A percentile compares a stretch with the other conserved stretches of the same genome.
phyloP scores from a whole-genome alignment of 2,329 filamentous ascomycete species.

The Alternaria longipes region DNA sequence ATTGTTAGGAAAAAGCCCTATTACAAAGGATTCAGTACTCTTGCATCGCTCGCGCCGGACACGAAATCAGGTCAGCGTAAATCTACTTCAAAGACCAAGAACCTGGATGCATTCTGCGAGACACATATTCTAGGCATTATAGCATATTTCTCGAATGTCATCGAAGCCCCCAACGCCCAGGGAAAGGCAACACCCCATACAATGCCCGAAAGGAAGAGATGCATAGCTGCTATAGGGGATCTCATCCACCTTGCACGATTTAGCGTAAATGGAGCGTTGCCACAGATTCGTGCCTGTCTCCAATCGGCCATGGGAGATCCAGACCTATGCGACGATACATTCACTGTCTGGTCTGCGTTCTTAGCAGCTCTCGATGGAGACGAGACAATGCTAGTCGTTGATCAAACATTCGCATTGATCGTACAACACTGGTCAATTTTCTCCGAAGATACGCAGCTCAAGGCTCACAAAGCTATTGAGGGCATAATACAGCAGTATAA shows the following conservation, averaged over 20 bases:
- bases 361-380: slow-evolving; percentile 74
- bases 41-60: slow-evolving; percentile 57
- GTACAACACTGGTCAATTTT: slow-evolving; percentile 80
- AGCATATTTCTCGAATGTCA: slow-evolving; percentile 77
- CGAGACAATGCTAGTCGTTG: slow-evolving; percentile 80
- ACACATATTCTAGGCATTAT: slow-evolving; percentile 87
- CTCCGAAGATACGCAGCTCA: slow-evolving; percentile 66
- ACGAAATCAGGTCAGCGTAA: slow-evolving; percentile 58
- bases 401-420: slow-evolving; percentile 89
- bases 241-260: slow-evolving; percentile 80
- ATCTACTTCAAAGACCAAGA: slow-evolving; percentile 61
- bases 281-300: slow-evolving; percentile 94
- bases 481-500: slow-evolving; percentile 72
- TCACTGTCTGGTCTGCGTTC: slow-evolving; percentile 85
- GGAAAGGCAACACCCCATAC: slow-evolving; percentile 59
- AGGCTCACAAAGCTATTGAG: slow-evolving; percentile 70
- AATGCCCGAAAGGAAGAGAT: slow-evolving; percentile 75
- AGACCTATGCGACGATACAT: slow-evolving; percentile 78
- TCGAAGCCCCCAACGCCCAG: slow-evolving; percentile 70
- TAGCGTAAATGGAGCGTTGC: slow-evolving; percentile 79
- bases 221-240: slow-evolving; percentile 84
- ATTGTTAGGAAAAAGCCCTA: slow-evolving; percentile 59
- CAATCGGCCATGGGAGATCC: slow-evolving; percentile 81
- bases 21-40: slow-evolving; percentile 60
- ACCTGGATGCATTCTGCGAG: slow-evolving; percentile 78